Conservation (phyloP, 345 rosid species). For the Citrus hindsii region DNA sequence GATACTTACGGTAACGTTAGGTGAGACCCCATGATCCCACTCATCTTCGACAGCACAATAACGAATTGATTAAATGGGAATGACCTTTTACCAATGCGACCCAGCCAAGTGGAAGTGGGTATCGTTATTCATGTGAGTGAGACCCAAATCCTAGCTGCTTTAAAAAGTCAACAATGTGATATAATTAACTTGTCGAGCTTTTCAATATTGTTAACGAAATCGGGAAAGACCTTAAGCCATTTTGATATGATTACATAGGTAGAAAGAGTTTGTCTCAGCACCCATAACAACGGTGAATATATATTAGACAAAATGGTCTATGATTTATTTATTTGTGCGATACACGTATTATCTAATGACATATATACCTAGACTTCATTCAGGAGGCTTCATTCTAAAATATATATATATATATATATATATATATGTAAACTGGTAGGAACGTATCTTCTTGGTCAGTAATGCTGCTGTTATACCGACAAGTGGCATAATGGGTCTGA, state of each 20-base stretch:
- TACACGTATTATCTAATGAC: conserved; percentile 8
- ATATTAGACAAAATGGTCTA: not conserved
- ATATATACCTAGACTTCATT: conserved; percentile 5
- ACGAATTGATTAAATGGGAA: conserved; percentile 20
- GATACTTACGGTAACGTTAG: conserved; percentile 31
- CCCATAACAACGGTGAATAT: not conserved
- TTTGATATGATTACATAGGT: conserved; percentile 25
- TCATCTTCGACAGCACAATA: conserved; percentile 25
- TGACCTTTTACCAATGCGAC: conserved; percentile 27
- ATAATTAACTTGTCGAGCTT: conserved; percentile 42
- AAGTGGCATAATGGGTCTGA: conserved; percentile 69
- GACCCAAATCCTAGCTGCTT: conserved; percentile 20
- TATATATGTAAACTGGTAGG: not conserved
- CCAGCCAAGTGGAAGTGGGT: conserved; percentile 32
- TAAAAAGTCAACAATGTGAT: conserved; percentile 39
- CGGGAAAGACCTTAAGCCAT: conserved; percentile 18
- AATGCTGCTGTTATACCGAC: conserved; percentile 44
- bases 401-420: not conserved
- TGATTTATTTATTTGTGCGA: conserved; percentile 14
- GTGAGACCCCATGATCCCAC: conserved; percentile 22
- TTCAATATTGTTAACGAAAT: conserved; percentile 38
- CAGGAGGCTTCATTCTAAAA: not conserved
- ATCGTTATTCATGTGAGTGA: conserved; percentile 13
- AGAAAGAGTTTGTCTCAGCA: conserved; percentile 10
- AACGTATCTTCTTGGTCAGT: not conserved